A percentile compares a stretch with the other conserved stretches of the same genome.
These are phyloP conservation scores for Termitomyces sp. DNA, from an alignment of 768 basidiomycete species.

Conservation along the genomic window DNA sequence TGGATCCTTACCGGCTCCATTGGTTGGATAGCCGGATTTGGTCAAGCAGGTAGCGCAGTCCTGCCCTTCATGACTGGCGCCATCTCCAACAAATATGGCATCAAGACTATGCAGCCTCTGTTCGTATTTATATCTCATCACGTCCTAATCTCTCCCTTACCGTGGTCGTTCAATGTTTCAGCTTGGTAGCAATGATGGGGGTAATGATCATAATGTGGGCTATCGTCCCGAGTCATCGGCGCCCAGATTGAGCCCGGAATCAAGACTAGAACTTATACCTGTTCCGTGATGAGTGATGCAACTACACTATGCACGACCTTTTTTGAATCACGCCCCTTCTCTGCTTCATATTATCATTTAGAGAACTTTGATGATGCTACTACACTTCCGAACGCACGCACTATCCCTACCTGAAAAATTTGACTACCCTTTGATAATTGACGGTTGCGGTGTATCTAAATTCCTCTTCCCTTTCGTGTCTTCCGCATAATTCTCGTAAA, in stretches of 20 bases:
- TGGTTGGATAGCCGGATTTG: conserved; percentile 67
- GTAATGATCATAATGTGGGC: conserved; percentile 56
- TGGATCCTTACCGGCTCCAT: conserved; percentile 65
- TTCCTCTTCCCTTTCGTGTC: conserved; percentile 63
- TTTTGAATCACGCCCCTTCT: too few relatives aligned
- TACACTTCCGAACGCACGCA: too few relatives aligned
- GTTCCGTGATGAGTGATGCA: neutral
- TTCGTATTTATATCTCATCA: conserved; percentile 27
- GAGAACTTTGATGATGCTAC: neutral
- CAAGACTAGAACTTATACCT: neutral
- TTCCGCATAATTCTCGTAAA: conserved; percentile 88
- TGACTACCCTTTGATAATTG: neutral
- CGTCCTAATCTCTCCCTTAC: neutral
- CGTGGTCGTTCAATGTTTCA: conserved; percentile 16
- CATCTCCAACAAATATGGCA: conserved; percentile 59
- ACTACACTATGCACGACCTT: neutral
- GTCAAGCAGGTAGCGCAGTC: conserved; percentile 69
- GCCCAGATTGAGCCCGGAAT: conserved; percentile 11
- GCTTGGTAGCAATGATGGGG: conserved; percentile 59
- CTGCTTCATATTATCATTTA: neutral
- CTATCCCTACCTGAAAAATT: neutral
- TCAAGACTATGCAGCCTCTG: conserved; percentile 60
- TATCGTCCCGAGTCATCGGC: conserved; percentile 34
- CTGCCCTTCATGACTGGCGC: conserved; percentile 74
- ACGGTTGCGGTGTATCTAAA: conserved; percentile 16